These are phyloP conservation scores for Podaxis mareebaensis DNA, from an alignment of 768 basidiomycete species.

Conservation along the genomic window DNA sequence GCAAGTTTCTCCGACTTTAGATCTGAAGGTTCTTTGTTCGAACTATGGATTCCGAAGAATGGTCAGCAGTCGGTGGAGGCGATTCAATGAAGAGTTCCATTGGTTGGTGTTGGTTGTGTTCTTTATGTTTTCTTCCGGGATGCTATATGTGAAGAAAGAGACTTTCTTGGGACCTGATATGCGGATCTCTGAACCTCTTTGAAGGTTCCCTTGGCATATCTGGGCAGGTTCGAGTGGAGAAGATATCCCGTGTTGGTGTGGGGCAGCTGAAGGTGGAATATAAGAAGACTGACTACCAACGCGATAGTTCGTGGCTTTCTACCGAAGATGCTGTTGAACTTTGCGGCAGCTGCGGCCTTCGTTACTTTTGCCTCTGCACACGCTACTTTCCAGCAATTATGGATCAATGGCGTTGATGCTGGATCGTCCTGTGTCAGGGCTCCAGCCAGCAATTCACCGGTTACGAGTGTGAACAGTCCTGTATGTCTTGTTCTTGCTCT, in stretches of 20 bases:
- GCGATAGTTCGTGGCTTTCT: not conserved
- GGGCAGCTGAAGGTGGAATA: no score
- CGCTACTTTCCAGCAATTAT: constrained; percentile 55
- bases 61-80: not conserved
- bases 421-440: constrained; percentile 46
- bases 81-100: not conserved
- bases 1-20: not conserved
- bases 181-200: not conserved
- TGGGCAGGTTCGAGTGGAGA: not conserved
- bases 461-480: constrained; percentile 37
- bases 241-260: not conserved
- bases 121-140: not conserved
- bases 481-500: constrained; percentile 25
- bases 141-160: not conserved
- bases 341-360: constrained; percentile 31
- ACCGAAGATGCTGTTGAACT: not conserved
- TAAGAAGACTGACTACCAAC: no score
- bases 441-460: constrained; percentile 47
- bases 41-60: not conserved
- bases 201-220: not conserved
- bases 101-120: not conserved
- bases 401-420: constrained; percentile 51
- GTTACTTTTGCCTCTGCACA: constrained; percentile 45
- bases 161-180: not conserved
- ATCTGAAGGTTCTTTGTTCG: not conserved